A percentile compares a stretch with the other conserved stretches of the same genome.
These are phyloP conservation scores for Bifiguratus adelaidae DNA, from an alignment of 192 early-diverging fungal genomes.

Conservation along the genomic window DNA sequence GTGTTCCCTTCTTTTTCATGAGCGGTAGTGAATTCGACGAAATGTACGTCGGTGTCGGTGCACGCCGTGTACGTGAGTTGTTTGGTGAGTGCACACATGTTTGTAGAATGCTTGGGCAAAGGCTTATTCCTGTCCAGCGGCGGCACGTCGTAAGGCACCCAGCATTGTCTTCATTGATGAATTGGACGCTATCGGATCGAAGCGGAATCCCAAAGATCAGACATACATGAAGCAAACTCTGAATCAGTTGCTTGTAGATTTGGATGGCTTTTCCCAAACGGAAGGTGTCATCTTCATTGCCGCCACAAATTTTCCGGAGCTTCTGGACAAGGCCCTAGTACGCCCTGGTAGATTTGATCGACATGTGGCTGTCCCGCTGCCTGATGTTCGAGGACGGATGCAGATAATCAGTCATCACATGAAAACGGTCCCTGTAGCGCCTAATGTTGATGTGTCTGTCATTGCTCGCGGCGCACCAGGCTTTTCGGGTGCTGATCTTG, in stretches of 20 bases:
- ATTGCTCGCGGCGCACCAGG: slow-evolving; percentile 96
- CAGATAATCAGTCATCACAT: slow-evolving; percentile 89
- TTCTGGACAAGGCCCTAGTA: slow-evolving; percentile 93
- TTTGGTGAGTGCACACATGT: slow-evolving; percentile 39
- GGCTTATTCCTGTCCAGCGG: slow-evolving; percentile 26
- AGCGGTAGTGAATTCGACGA: slow-evolving; percentile 98
- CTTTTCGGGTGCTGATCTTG: slow-evolving; percentile 98
- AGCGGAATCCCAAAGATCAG: slow-evolving; percentile 88
- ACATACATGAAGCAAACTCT: slow-evolving; percentile 97
- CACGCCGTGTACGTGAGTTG: slow-evolving; percentile 72
- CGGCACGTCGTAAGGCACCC: slow-evolving; percentile 65
- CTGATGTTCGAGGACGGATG: slow-evolving; percentile 92
- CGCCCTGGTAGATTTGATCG: slow-evolving; percentile 98
- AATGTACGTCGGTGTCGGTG: slow-evolving; percentile 96
- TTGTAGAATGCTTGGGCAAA: neutral
- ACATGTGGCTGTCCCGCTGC: slow-evolving; percentile 84
- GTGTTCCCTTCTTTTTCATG: slow-evolving; percentile 99
- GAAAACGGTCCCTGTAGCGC: slow-evolving; percentile 58
- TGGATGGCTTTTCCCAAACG: slow-evolving; percentile 95
- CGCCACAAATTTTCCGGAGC: slow-evolving; percentile 96
- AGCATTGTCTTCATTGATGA: slow-evolving; percentile 99
- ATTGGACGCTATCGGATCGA: slow-evolving; percentile 94
- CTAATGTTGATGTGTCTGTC: slow-evolving; percentile 65
- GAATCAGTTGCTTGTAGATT: slow-evolving; percentile 97
- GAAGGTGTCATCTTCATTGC: slow-evolving; percentile 98